phyloP scores from a whole-genome alignment of 2,329 filamentous ascomycete genomes.

The Dichotomopilus funicola region DNA sequence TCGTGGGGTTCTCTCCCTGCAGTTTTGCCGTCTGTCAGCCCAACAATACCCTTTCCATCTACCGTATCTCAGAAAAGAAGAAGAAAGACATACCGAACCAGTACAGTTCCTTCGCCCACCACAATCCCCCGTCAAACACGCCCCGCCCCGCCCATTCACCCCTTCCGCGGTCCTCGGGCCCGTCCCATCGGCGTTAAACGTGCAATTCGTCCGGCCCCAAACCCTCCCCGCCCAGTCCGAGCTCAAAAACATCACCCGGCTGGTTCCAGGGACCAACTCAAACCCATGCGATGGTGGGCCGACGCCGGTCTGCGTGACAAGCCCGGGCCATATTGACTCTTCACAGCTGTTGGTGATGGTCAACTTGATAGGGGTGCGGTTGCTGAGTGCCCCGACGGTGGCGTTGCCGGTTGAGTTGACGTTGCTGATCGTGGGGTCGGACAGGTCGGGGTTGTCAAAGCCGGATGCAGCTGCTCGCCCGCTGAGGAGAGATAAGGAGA shows the following conservation, averaged over 20 bases:
- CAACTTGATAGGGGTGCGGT: slow-evolving; percentile 43
- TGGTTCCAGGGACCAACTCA: slow-evolving; percentile 52
- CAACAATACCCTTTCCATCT: background rate
- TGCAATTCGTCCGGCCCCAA: slow-evolving; percentile 81
- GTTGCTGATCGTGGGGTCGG: background rate
- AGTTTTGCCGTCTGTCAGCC: background rate
- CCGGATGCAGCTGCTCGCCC: background rate
- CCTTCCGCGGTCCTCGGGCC: slow-evolving; percentile 32
- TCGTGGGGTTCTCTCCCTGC: slow-evolving; percentile 66
- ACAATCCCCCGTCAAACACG: slow-evolving; percentile 73
- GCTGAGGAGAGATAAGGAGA: background rate
- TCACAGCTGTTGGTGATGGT: slow-evolving; percentile 66
- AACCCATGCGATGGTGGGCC: slow-evolving; percentile 65
- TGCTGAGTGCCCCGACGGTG: background rate
- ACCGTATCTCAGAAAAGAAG: background rate
- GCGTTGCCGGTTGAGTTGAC: background rate
- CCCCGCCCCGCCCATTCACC: slow-evolving; percentile 40
- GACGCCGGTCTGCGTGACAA: slow-evolving; percentile 65
- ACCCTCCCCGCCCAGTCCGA: slow-evolving; percentile 74
- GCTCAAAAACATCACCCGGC: slow-evolving; percentile 57
- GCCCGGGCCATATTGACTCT: slow-evolving; percentile 67
- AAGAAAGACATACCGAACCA: slow-evolving; percentile 50
- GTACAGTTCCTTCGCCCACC: slow-evolving; percentile 62
- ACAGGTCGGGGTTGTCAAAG: background rate
- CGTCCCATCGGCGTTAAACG: slow-evolving; percentile 59